Evolutionary conservation across 768 basidiomycete genomes (phyloP), one percentile per base, ranked within the genome.

Genomic region (Boletus subparvulus): DNA sequence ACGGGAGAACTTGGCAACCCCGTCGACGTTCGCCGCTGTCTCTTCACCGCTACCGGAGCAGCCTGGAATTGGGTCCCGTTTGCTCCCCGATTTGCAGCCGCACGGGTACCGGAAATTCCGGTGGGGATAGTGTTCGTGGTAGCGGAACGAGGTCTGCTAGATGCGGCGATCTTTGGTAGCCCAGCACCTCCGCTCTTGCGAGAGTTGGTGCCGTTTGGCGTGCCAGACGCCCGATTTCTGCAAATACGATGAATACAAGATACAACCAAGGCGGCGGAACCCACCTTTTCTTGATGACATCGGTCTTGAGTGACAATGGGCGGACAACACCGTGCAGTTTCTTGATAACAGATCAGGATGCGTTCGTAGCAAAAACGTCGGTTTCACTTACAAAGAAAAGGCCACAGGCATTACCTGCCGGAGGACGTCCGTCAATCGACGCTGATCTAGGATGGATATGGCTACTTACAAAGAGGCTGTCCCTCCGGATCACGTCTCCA

Each of bases 321-420:
- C 96, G 83, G 7, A 94, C 91, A 48, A 98, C 94, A 46, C 94
- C 94, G 66, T 98, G 96, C 39, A 98, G 77, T 86, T 98, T 98
- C 92, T 95, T 63, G 51, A 63, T 32, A 19, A 37, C 13, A n/a
- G 5, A 35, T 73, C 0, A 69, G 65, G 8, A 56, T 33, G 21
- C 32, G 21, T 33, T 45, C 53, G 19, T 1, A n/a, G 24, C 40
- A 59, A 52, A 21, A 36, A 16, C 24, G 28, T 36, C 35, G 35
- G 10, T n/a, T 8, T 12, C 17, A 85, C 89, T 80, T 70, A 92
- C 91, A 76, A 84, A 94, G 78, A 95, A 97, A 61, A 97, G 74
- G 4, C 94, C 94, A 72, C 94, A 97, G 13, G 94, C 92, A 72
- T 92, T 94, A 67, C 90, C 88, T 90, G 43, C 52, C 59, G 14